Conservation (phyloP, 2,329 filamentous ascomycete species). For the Juglanconis sp. region DNA sequence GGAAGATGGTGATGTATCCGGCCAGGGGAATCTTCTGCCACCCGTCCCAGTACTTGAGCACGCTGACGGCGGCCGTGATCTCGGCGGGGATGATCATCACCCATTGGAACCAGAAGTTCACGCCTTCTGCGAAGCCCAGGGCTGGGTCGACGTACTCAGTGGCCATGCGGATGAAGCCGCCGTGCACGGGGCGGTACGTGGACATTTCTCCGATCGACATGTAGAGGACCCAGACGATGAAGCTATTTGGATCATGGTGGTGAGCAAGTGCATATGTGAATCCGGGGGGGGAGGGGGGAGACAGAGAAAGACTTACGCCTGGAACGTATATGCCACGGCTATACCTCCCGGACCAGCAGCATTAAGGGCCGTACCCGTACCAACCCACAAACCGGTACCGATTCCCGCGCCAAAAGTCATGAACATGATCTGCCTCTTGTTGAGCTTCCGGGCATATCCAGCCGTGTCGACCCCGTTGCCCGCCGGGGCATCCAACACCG, state of each 20-base stretch:
- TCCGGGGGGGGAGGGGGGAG: background rate
- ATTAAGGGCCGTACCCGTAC: conserved; percentile 31
- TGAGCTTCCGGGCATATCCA: conserved; percentile 29
- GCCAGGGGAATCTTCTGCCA: conserved; percentile 26
- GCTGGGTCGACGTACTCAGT: conserved; percentile 31
- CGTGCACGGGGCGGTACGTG: conserved; percentile 30
- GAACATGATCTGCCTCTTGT: conserved; percentile 34
- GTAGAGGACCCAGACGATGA: conserved; percentile 31
- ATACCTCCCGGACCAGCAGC: conserved; percentile 31
- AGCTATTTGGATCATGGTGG: conserved; percentile 14
- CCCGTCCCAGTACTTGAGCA: conserved; percentile 31
- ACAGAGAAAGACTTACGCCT: conserved; percentile 21
- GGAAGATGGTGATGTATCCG: conserved; percentile 31
- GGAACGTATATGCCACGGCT: conserved; percentile 31
- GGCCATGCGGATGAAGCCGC: conserved; percentile 31
- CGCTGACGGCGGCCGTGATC: conserved; percentile 31
- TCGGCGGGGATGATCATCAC: conserved; percentile 32
- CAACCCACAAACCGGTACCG: conserved; percentile 33
- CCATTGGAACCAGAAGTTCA: conserved; percentile 34
- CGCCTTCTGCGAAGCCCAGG: conserved; percentile 31
- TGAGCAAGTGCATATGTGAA: background rate
- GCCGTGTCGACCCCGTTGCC: conserved; percentile 15
- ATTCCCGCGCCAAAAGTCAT: conserved; percentile 35
- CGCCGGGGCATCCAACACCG: background rate
- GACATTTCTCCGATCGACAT: conserved; percentile 32